A percentile compares a stretch with the other conserved stretches of the same genome.
Conservation (phyloP, 306 rosid species). For the Acacia acuminata region DNA sequence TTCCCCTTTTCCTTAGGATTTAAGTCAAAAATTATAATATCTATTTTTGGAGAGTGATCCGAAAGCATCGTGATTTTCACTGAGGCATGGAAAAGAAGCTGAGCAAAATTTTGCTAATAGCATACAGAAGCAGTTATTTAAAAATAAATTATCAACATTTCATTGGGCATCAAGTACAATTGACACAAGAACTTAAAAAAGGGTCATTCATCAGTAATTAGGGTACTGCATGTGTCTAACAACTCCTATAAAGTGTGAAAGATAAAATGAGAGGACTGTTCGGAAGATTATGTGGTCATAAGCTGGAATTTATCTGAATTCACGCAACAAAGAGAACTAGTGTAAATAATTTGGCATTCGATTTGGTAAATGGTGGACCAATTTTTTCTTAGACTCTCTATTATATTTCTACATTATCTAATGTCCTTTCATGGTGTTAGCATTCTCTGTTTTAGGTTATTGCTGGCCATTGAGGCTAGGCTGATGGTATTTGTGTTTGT, state of each 20-base stretch:
- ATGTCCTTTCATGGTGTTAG: not conserved
- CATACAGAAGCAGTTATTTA: not conserved
- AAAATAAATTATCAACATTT: not conserved
- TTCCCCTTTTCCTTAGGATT: slow-evolving; percentile 17
- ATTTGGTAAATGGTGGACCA: not conserved
- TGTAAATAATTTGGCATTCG: not conserved
- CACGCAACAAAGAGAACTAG: not conserved
- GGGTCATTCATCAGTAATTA: not conserved
- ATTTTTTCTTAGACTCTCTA: not conserved
- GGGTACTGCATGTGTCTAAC: not conserved
- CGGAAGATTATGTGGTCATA: not conserved
- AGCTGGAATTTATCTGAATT: not conserved
- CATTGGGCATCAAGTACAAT: not conserved
- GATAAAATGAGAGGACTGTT: not conserved
- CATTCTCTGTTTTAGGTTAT: not conserved
- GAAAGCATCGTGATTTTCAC: slow-evolving; percentile 8
- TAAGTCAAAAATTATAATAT: not conserved
- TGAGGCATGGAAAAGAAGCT: not conserved
- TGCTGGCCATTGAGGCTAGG: slow-evolving; percentile 29
- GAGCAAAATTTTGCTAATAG: not conserved
- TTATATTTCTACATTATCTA: not conserved
- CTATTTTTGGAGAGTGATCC: slow-evolving; percentile 1
- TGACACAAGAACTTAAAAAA: not conserved
- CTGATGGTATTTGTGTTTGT: slow-evolving; percentile 38
- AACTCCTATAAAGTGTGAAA: not conserved